Conservation (phyloP, 2,329 filamentous ascomycete species). For the Endothia cerciana region DNA sequence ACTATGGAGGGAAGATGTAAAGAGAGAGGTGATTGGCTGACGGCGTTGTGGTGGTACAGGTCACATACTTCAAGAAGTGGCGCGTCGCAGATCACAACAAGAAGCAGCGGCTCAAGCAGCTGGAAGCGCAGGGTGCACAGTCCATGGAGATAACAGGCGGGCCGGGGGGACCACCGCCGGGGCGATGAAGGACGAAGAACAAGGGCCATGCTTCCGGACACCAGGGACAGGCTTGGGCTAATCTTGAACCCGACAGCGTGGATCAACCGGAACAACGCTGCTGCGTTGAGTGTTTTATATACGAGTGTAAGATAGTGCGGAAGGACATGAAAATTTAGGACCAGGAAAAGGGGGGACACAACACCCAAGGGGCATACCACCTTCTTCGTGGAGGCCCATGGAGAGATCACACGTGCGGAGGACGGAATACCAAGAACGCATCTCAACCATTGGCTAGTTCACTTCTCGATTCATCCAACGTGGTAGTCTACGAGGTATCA, state of each 20-base stretch:
- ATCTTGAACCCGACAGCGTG: background rate
- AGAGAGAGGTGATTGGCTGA: background rate
- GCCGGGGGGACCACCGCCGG: constrained; percentile 29
- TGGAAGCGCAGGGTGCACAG: constrained; percentile 73
- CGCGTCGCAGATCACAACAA: constrained; percentile 91
- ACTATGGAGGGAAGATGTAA: background rate
- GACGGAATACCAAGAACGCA: background rate
- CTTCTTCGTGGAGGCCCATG: background rate
- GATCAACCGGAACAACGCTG: background rate
- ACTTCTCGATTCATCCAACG: constrained; percentile 25
- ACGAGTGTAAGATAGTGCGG: background rate
- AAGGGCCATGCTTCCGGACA: too few relatives aligned
- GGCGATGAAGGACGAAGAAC: background rate
- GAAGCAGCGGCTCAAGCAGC: constrained; percentile 74
- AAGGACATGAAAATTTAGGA: background rate
- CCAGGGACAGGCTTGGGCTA: too few relatives aligned
- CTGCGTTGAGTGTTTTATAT: too few relatives aligned
- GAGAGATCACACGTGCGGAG: background rate
- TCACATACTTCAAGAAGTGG: constrained; percentile 98
- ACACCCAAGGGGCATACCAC: background rate
- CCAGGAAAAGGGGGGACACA: background rate
- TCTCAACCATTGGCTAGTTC: constrained; percentile 5
- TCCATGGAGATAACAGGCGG: constrained; percentile 50
- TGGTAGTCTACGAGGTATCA: constrained; percentile 33
- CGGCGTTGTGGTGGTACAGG: constrained; percentile 54